phyloP scores from a whole-genome alignment of 2,329 filamentous ascomycete species.

The Epichloe aotearoae region DNA sequence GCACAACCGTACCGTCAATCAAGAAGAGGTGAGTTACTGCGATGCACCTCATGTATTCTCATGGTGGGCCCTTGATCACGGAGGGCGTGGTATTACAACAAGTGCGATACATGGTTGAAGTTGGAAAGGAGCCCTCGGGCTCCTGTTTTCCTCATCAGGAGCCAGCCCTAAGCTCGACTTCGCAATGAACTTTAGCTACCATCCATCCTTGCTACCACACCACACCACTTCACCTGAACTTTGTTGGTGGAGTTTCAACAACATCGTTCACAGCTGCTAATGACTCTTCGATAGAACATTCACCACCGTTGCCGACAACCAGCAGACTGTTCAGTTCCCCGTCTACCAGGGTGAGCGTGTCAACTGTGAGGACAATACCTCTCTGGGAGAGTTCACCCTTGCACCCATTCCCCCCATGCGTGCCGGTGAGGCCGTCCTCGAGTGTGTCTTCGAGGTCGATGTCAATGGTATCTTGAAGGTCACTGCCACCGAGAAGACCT shows the following conservation, averaged over 20 bases:
- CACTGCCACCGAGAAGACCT: slow-evolving; percentile 97
- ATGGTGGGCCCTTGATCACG: no score
- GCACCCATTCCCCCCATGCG: slow-evolving; percentile 78
- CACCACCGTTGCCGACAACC: slow-evolving; percentile 69
- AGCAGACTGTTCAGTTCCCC: slow-evolving; percentile 64
- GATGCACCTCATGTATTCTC: background rate
- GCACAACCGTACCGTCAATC: slow-evolving; percentile 41
- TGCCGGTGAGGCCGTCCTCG: slow-evolving; percentile 90
- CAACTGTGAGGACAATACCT: slow-evolving; percentile 98
- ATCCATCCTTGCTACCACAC: background rate
- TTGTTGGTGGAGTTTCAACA: no score
- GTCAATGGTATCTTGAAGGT: slow-evolving; percentile 99
- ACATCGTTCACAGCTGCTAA: background rate
- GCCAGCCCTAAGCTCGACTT: background rate
- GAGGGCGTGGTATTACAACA: no score
- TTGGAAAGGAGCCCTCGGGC: no score
- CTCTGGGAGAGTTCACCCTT: slow-evolving; percentile 91
- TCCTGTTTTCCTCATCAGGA: no score
- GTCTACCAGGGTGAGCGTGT: slow-evolving; percentile 94
- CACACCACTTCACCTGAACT: no score
- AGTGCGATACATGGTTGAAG: no score
- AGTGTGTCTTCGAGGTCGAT: slow-evolving; percentile 98
- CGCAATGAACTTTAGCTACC: background rate
- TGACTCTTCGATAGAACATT: slow-evolving; percentile 42
- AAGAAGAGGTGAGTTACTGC: slow-evolving; percentile 48